A percentile compares a stretch with the other conserved stretches of the same genome.
phyloP scores from a whole-genome alignment of 257 asterid genomes.

The Rhazya stricta region DNA sequence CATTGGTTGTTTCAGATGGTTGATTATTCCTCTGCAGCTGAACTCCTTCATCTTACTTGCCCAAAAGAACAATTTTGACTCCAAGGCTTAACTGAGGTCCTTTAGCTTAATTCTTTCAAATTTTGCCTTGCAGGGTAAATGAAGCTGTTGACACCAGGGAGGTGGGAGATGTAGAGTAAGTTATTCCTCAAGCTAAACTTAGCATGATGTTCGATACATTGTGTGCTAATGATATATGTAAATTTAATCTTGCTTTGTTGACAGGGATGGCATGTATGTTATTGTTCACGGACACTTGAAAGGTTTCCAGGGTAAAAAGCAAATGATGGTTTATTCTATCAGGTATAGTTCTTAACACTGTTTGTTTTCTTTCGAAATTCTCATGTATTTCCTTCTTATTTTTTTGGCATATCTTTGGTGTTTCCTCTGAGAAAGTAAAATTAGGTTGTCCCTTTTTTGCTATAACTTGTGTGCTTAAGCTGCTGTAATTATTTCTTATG shows the following conservation, averaged over 20 bases:
- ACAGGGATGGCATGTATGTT: slow-evolving; percentile 78
- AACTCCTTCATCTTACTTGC: not conserved
- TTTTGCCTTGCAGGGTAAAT: slow-evolving; percentile 47
- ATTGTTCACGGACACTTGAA: slow-evolving; percentile 84
- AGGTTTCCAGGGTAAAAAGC: slow-evolving; percentile 79
- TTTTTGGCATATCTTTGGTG: not conserved
- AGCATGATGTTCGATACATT: not conserved
- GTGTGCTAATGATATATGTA: not conserved
- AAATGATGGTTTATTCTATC: slow-evolving; percentile 67
- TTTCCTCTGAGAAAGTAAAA: not conserved
- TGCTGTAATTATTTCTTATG: not conserved
- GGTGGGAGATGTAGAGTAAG: slow-evolving; percentile 64
- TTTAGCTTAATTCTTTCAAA: not conserved
- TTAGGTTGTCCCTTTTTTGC: not conserved
- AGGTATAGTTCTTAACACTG: slow-evolving; percentile 39
- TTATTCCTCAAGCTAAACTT: slow-evolving; percentile 19
- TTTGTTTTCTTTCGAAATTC: not conserved
- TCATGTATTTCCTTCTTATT: not conserved
- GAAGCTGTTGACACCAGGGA: slow-evolving; percentile 63
- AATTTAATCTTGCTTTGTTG: slow-evolving; percentile 7
- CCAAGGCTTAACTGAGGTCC: not conserved
- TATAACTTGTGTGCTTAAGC: not conserved
- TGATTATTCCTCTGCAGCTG: not conserved
- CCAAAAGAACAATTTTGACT: not conserved
- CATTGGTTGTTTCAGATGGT: slow-evolving; percentile 72